Base-by-base conservation (phyloP, 2,329 filamentous ascomycete genomes). In the Claviceps maximensis region DNA sequence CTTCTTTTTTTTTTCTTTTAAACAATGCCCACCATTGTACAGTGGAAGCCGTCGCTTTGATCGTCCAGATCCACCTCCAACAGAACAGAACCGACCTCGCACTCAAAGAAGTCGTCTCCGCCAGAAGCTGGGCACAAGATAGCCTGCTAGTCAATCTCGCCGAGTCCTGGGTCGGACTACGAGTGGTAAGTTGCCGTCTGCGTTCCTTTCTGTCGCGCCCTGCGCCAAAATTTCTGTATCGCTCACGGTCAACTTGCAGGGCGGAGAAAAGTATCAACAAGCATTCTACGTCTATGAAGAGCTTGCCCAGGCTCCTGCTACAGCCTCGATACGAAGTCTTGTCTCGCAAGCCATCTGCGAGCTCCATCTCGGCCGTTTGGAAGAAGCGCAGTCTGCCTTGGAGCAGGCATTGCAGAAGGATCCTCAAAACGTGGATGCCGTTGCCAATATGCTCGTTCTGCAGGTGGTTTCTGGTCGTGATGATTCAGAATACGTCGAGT, bases 211-310 rank as follows among this genome's bases (percentile, higher is more conserved):
- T 19, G 41, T 23, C 10, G 5, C 21, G 23, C 3, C 33, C 29
- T 8, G 12, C 5, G 19, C 19, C 12, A 21, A 15, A 6, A 42
- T 17, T 27, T 9, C 31, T 17, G 23, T 17, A 47, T 49, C 56
- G 58, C 63, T 69, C 58, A 73, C 55, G 27, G 41, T 33, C 36
- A 7, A 52, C 27, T 56, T 40, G 19, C 23, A 95, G 86, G 91
- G 91, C 64, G 90, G 90, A 60, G 89, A 95, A 61, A 93, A 89
- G 68, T 97, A 97, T 71, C 93, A 97, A 65, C 87, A 93, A 65
- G 85, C 91, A 19, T 97, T 95, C 71, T 97, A 98, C 75, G 91
- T 97, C 56, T 97, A 89, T 64, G 91, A 97, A 71, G 93, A 98
- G 70, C 80, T 97, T 49, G 91, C 93, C 4, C 88, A 95, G 65